Percentiles rank a stretch among this genome's conserved stretches.
Evolutionary conservation across 2,329 filamentous ascomycete species (phyloP).

Genomic region (Pseudopithomyces chartarum): DNA sequence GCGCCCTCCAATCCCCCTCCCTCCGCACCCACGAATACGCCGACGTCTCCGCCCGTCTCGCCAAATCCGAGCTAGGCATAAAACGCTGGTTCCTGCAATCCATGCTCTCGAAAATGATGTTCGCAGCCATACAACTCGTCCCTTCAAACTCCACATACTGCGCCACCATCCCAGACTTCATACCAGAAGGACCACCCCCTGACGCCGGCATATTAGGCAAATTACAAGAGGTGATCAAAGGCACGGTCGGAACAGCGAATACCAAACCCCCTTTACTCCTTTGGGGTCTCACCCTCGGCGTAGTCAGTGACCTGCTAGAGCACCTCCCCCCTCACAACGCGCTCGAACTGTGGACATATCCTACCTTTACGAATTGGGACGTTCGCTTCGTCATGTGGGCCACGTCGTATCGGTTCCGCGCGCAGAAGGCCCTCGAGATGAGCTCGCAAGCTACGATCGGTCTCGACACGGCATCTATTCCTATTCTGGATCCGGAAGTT

Average conservation of each 20-base stretch:
- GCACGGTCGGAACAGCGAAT: slow-evolving; percentile 35
- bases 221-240: slow-evolving; percentile 21
- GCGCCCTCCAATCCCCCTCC: slow-evolving; percentile 63
- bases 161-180: slow-evolving; percentile 57
- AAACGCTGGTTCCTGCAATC: slow-evolving; percentile 60
- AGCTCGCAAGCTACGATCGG: slow-evolving; percentile 14
- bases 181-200: slow-evolving; percentile 33
- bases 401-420: slow-evolving; percentile 61
- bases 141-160: slow-evolving; percentile 67
- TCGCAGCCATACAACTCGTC: slow-evolving; percentile 66
- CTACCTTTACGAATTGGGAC: slow-evolving; percentile 69
- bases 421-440: slow-evolving; percentile 40
- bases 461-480: slow-evolving; percentile 26
- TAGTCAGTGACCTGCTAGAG: slow-evolving; percentile 70
- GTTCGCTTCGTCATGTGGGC: slow-evolving; percentile 64
- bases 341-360: slow-evolving; percentile 68
- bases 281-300: slow-evolving; percentile 71
- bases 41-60: slow-evolving; percentile 66
- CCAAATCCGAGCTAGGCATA: slow-evolving; percentile 60
- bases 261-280: slow-evolving; percentile 60
- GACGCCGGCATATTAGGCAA: slow-evolving; percentile 15
- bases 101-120: slow-evolving; percentile 69
- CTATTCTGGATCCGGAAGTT: slow-evolving; percentile 18
- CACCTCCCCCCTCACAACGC: slow-evolving; percentile 68
- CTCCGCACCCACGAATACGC: slow-evolving; percentile 67